Conservation (phyloP, 306 rosid species). For the Benincasa hispida region DNA sequence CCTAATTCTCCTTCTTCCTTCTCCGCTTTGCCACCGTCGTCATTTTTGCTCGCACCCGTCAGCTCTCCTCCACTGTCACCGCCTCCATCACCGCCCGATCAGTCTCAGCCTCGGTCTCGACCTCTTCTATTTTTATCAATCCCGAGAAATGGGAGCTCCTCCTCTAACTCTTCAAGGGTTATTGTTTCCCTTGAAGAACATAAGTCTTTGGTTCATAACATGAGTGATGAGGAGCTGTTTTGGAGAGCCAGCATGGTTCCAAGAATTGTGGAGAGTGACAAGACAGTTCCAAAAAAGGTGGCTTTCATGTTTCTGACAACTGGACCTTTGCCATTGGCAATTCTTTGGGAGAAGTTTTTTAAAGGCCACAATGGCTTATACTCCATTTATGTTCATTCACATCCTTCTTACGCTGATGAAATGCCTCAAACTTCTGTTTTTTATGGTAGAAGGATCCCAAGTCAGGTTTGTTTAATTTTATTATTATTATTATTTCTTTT, state of each 20-base stretch:
- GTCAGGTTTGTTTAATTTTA: slow-evolving; percentile 23
- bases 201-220: slow-evolving; percentile 22
- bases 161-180: background rate
- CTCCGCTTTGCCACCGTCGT: background rate
- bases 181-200: background rate
- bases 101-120: background rate
- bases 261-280: background rate
- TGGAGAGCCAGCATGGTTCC: slow-evolving; percentile 26
- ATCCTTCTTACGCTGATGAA: slow-evolving; percentile 38
- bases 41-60: background rate
- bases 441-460: slow-evolving; percentile 41
- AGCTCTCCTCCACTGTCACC: background rate
- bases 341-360: slow-evolving; percentile 46
- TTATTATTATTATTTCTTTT: background rate
- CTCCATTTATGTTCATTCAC: slow-evolving; percentile 44
- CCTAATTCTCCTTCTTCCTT: background rate
- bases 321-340: slow-evolving; percentile 36
- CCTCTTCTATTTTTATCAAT: background rate
- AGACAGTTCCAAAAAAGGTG: slow-evolving; percentile 30
- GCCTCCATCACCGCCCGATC: background rate
- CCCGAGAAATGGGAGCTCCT: background rate
- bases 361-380: slow-evolving; percentile 27
- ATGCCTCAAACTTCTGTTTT: slow-evolving; percentile 34
- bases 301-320: slow-evolving; percentile 55
- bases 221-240: slow-evolving; percentile 50